Evolutionary conservation across 2,329 filamentous ascomycete species (phyloP).

Genomic region (Pyrenophora teres): DNA sequence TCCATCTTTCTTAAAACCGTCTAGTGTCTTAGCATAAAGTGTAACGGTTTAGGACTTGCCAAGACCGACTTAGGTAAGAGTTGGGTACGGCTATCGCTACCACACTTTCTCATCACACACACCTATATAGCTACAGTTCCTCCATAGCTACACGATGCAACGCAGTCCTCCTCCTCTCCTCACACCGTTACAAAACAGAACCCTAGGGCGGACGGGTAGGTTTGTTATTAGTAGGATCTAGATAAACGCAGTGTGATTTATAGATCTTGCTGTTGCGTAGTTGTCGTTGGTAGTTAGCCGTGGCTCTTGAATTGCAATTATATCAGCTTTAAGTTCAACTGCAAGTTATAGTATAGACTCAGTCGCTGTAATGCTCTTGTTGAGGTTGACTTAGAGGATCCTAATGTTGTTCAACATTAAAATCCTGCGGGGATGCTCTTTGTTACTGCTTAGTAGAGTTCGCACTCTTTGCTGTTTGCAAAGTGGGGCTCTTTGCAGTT

Average conservation of each 20-base stretch:
- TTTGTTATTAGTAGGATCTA: not conserved
- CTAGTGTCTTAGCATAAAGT: conserved; percentile 15
- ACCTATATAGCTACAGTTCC: too few species aligned
- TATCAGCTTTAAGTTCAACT: not conserved
- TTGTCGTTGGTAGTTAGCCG: not conserved
- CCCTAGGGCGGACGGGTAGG: not conserved
- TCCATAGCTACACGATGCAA: too few species aligned
- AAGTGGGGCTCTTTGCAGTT: not conserved
- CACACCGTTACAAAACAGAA: not conserved
- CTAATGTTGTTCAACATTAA: not conserved
- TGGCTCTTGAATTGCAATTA: not conserved
- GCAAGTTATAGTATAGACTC: not conserved
- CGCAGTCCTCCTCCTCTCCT: too few species aligned
- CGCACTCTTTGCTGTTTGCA: not conserved
- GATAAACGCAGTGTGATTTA: not conserved
- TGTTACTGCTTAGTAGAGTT: not conserved
- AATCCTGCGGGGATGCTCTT: not conserved
- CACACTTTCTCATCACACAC: too few species aligned
- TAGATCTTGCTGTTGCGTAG: not conserved
- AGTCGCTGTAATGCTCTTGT: not conserved
- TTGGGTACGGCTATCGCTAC: too few species aligned
- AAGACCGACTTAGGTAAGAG: too few species aligned
- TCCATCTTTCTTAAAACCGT: conserved; percentile 16
- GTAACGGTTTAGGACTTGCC: too few species aligned
- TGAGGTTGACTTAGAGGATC: not conserved